Conservation (phyloP, 2,329 filamentous ascomycete species). For the Xylaria sp. region DNA sequence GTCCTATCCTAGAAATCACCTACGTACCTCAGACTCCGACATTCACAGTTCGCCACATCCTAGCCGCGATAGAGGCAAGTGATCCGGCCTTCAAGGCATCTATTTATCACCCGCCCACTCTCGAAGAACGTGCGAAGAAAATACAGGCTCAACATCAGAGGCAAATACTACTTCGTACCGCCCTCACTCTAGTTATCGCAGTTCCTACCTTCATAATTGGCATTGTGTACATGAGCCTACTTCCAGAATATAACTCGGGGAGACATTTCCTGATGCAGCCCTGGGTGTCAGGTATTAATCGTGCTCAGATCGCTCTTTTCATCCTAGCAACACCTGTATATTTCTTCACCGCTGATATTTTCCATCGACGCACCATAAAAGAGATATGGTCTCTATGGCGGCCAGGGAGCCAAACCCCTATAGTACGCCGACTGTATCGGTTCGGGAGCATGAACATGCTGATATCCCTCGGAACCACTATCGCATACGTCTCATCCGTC, state of each 20-base stretch:
- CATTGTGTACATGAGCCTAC: conserved; percentile 87
- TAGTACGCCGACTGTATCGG: conserved; percentile 80
- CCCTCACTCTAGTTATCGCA: conserved; percentile 70
- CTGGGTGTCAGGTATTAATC: conserved; percentile 74
- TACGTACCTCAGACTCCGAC: conserved; percentile 72
- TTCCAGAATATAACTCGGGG: conserved; percentile 62
- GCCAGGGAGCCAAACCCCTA: conserved; percentile 71
- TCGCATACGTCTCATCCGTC: conserved; percentile 85
- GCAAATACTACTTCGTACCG: conserved; percentile 71
- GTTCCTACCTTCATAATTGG: conserved; percentile 88
- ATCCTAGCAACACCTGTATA: conserved; percentile 85
- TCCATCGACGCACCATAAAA: conserved; percentile 79
- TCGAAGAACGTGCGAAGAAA: conserved; percentile 79
- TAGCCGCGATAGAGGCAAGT: conserved; percentile 68
- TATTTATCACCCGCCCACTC: conserved; percentile 78
- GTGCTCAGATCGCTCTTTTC: conserved; percentile 80
- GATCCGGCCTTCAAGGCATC: conserved; percentile 70
- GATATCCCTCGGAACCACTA: conserved; percentile 84
- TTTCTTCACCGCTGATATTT: conserved; percentile 83
- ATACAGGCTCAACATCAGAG: conserved; percentile 75
- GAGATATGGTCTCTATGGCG: conserved; percentile 82
- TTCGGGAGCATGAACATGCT: conserved; percentile 98
- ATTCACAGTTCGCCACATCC: conserved; percentile 78
- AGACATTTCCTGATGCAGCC: conserved; percentile 72
- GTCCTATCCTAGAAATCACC: conserved; percentile 71